Percentiles rank a stretch among this genome's conserved stretches.
Conservation (phyloP, 106 monocot species). For the Allium fistulosum region DNA sequence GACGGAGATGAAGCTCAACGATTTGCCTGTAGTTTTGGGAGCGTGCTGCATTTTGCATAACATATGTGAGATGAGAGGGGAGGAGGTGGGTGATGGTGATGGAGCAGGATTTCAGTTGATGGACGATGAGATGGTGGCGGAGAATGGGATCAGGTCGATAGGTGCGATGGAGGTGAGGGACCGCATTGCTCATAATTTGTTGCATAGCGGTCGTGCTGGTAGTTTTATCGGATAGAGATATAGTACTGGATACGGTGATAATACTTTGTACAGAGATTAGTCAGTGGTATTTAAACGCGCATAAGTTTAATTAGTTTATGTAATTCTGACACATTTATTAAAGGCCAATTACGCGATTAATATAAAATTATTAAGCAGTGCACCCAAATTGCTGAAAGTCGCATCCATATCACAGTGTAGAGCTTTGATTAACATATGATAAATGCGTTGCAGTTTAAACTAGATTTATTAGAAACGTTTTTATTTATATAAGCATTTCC, state of each 20-base stretch:
- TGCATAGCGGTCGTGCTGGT: conserved; percentile 56
- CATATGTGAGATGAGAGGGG: conserved; percentile 67
- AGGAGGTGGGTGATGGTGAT: conserved; percentile 28
- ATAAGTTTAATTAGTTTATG: too few species aligned
- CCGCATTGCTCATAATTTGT: conserved; percentile 67
- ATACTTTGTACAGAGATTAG: too few species aligned
- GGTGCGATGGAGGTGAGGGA: conserved; percentile 49
- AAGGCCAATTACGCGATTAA: too few species aligned
- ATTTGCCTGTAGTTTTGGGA: conserved; percentile 72
- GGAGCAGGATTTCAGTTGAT: conserved; percentile 31
- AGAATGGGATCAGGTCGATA: conserved; percentile 45
- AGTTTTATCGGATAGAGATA: neutral
- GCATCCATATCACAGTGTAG: too few species aligned
- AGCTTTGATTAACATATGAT: too few species aligned
- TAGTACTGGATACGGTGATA: neutral
- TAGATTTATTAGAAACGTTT: too few species aligned
- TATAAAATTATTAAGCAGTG: too few species aligned
- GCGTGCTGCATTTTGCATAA: conserved; percentile 93
- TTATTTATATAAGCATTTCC: too few species aligned
- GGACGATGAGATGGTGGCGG: conserved; percentile 70
- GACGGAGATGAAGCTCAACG: conserved; percentile 83
- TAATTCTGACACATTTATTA: too few species aligned
- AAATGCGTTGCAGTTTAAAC: too few species aligned
- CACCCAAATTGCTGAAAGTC: too few species aligned
- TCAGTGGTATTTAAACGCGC: too few species aligned